Percentiles rank a stretch among this genome's conserved stretches.
Evolutionary conservation across 1,284 basidiomycete species (phyloP).

Genomic region (Phenoliferia sp.): DNA sequence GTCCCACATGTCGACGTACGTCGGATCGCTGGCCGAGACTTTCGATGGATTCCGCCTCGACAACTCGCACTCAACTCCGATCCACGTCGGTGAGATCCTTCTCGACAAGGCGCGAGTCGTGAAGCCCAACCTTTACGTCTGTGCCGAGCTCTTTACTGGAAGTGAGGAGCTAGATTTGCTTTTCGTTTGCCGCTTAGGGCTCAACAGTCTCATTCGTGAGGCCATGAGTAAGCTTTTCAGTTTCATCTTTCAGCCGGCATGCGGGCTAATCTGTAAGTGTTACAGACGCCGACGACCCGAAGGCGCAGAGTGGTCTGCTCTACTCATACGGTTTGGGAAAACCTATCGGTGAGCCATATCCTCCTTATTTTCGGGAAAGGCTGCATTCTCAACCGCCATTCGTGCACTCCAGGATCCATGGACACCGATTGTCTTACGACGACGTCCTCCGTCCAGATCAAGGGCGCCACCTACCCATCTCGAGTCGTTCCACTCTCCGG

Average conservation of each 20-base stretch:
- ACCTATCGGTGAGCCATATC: conserved; percentile 61
- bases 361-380: neutral
- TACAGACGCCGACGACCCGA: conserved; percentile 68
- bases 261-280: neutral
- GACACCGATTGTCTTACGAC: conserved; percentile 71
- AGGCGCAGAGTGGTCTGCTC: conserved; percentile 76
- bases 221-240: conserved; percentile 55
- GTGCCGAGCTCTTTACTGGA: conserved; percentile 95
- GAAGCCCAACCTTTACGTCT: conserved; percentile 89
- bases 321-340: conserved; percentile 85
- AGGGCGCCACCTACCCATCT: conserved; percentile 67
- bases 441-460: conserved; percentile 60
- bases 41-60: conserved; percentile 97
- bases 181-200: conserved; percentile 82
- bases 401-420: conserved; percentile 66
- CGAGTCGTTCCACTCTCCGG: conserved; percentile 73
- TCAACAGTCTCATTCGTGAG: conserved; percentile 88
- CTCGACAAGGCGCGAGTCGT: conserved; percentile 83
- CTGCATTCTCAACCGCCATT: neutral
- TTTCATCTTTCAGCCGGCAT: neutral
- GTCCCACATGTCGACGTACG: conserved; percentile 86
- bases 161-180: conserved; percentile 86
- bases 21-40: conserved; percentile 66
- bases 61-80: conserved; percentile 95
- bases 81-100: conserved; percentile 85